These are phyloP conservation scores for Achlya hypogyna DNA, from an alignment of 352 stramenopile genomes.

Conservation along the genomic window DNA sequence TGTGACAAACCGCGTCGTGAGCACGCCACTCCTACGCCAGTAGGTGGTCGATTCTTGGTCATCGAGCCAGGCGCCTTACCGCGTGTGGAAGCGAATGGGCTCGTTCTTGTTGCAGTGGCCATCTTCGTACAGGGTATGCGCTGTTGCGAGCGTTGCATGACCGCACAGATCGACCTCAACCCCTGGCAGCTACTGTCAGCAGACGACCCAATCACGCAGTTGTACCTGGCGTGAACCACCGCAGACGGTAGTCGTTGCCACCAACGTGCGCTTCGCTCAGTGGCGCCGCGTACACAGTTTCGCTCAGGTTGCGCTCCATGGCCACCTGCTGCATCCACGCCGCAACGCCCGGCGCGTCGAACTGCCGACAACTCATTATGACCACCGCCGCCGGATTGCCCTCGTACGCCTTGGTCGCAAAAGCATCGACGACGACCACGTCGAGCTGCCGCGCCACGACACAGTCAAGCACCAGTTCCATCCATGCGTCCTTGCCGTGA, in stretches of 20 bases:
- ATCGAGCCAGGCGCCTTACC: slow-evolving; percentile 22
- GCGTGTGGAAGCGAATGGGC: slow-evolving; percentile 63
- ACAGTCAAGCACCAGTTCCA: slow-evolving; percentile 62
- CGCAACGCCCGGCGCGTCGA: slow-evolving; percentile 23
- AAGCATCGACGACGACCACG: slow-evolving; percentile 60
- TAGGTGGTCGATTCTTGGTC: background rate
- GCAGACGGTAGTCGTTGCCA: slow-evolving; percentile 35
- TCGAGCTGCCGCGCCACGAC: slow-evolving; percentile 24
- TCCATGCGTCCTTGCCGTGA: slow-evolving; percentile 77
- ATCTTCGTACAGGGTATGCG: slow-evolving; percentile 63
- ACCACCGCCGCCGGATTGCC: slow-evolving; percentile 90
- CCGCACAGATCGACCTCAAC: slow-evolving; percentile 85
- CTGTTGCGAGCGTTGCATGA: slow-evolving; percentile 85
- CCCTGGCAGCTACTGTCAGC: slow-evolving; percentile 25
- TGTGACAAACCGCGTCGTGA: slow-evolving; percentile 33
- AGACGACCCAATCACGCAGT: background rate
- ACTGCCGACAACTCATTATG: slow-evolving; percentile 33
- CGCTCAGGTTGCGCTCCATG: slow-evolving; percentile 87
- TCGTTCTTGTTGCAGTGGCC: slow-evolving; percentile 27
- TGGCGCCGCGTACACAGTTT: slow-evolving; percentile 83
- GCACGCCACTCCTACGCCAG: slow-evolving; percentile 36
- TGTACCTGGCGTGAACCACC: slow-evolving; percentile 55
- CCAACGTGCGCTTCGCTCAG: slow-evolving; percentile 15
- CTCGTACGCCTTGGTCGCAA: slow-evolving; percentile 48
- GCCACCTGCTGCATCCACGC: slow-evolving; percentile 70